Evolutionary conservation across 1,139 yeast species (phyloP).

Genomic region (Schwanniomyces etchellsii): DNA sequence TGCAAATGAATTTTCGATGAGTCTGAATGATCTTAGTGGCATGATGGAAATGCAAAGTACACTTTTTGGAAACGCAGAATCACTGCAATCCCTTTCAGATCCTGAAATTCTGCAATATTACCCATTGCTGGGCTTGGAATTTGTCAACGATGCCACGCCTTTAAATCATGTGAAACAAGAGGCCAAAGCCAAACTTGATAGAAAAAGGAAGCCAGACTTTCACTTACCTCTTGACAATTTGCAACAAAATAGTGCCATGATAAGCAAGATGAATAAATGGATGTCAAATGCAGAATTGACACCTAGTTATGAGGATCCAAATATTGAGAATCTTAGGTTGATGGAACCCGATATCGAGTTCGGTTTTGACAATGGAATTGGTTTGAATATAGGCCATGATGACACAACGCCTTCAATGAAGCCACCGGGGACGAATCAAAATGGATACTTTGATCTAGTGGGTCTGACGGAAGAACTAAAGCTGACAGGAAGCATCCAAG

Average conservation of each 20-base stretch:
- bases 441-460: conserved; percentile 24
- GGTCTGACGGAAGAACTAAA: background rate
- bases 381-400: conserved; percentile 9
- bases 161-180: background rate
- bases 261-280: conserved; percentile 4
- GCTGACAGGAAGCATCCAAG: background rate
- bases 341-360: conserved; percentile 16
- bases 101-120: background rate
- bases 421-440: conserved; percentile 29
- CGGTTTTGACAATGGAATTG: conserved; percentile 7
- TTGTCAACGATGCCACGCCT: no score
- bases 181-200: conserved; percentile 3
- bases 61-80: background rate
- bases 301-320: conserved; percentile 6
- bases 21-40: no score
- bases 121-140: no score
- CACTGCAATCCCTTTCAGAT: background rate
- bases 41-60: background rate
- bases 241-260: conserved; percentile 6
- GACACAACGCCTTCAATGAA: conserved; percentile 37
- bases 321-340: conserved; percentile 10
- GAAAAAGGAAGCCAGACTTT: conserved; percentile 11
- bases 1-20: background rate
- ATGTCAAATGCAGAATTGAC: background rate
- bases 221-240: conserved; percentile 14